A percentile compares a stretch with the other conserved stretches of the same genome.
These are phyloP conservation scores for Jackrogersella minutella DNA, from an alignment of 495 filamentous ascomycete species.

Conservation along the genomic window DNA sequence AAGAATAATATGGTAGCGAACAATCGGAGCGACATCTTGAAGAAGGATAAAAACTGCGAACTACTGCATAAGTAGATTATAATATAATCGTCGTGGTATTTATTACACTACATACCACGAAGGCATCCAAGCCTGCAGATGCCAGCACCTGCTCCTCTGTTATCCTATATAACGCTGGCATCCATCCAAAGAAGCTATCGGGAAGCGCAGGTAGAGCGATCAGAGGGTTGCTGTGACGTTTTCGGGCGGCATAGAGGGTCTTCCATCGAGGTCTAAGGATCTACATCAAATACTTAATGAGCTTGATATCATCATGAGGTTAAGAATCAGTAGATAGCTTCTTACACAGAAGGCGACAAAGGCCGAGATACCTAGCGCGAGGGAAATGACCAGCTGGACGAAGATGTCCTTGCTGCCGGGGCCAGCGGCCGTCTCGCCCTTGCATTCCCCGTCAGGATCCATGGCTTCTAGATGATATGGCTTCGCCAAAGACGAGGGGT, in stretches of 20 bases:
- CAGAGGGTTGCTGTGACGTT: conserved; percentile 71
- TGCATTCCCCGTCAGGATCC: conserved; percentile 37
- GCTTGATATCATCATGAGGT: not conserved
- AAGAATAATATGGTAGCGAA: conserved; percentile 81
- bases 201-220: conserved; percentile 83
- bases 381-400: conserved; percentile 63
- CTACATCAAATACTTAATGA: conserved; percentile 39
- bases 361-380: conserved; percentile 58
- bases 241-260: conserved; percentile 88
- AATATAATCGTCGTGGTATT: not conserved
- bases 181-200: conserved; percentile 91
- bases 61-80: conserved; percentile 2
- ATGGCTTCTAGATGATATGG: conserved; percentile 14
- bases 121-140: conserved; percentile 94
- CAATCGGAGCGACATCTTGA: conserved; percentile 90
- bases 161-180: conserved; percentile 84
- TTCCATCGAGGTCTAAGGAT: conserved; percentile 91
- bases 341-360: conserved; percentile 64
- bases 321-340: not conserved
- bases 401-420: conserved; percentile 53
- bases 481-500: not conserved
- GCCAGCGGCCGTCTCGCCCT: conserved; percentile 43
- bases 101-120: conserved; percentile 69
- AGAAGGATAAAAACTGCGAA: conserved; percentile 85
- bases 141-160: conserved; percentile 88